A percentile compares a stretch with the other conserved stretches of the same genome.
phyloP scores from a whole-genome alignment of 2,329 filamentous ascomycete species.

The Chrysoporthe austroafricana region DNA sequence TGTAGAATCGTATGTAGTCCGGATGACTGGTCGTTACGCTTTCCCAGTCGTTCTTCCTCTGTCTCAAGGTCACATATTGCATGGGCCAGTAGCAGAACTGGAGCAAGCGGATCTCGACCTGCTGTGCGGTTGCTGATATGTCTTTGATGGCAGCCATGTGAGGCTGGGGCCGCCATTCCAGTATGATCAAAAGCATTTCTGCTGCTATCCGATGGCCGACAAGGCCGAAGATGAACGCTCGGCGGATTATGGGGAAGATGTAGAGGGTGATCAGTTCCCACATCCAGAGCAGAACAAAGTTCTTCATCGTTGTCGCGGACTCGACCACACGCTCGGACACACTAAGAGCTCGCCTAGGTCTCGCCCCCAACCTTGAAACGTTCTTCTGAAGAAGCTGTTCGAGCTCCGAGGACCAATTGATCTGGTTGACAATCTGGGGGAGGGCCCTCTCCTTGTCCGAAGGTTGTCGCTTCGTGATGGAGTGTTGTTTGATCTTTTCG shows the following conservation, averaged over 20 bases:
- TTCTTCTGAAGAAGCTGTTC: conserved; percentile 87
- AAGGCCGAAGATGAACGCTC: conserved; percentile 75
- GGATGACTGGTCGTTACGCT: conserved; percentile 94
- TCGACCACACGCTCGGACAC: conserved; percentile 94
- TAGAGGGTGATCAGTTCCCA: conserved; percentile 75
- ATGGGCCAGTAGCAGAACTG: conserved; percentile 99
- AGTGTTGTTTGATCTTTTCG: conserved; percentile 87
- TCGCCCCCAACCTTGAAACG: conserved; percentile 78
- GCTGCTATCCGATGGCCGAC: conserved; percentile 80
- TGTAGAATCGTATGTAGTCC: conserved; percentile 99
- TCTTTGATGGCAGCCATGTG: conserved; percentile 88
- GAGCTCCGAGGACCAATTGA: conserved; percentile 95
- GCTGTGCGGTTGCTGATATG: conserved; percentile 93
- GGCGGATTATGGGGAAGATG: conserved; percentile 75
- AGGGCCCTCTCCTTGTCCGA: conserved; percentile 85
- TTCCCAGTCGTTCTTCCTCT: conserved; percentile 89
- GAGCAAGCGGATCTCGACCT: conserved; percentile 94
- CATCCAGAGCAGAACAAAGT: conserved; percentile 69
- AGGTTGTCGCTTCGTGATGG: conserved; percentile 73
- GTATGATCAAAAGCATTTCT: conserved; percentile 74
- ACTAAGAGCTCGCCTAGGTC: conserved; percentile 82
- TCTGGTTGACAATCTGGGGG: conserved; percentile 82
- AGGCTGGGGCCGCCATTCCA: conserved; percentile 84
- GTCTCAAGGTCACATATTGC: conserved; percentile 90
- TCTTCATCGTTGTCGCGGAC: conserved; percentile 84